Conservation (phyloP, 1,284 basidiomycete genomes). For the Xerocomus minutiporus region DNA sequence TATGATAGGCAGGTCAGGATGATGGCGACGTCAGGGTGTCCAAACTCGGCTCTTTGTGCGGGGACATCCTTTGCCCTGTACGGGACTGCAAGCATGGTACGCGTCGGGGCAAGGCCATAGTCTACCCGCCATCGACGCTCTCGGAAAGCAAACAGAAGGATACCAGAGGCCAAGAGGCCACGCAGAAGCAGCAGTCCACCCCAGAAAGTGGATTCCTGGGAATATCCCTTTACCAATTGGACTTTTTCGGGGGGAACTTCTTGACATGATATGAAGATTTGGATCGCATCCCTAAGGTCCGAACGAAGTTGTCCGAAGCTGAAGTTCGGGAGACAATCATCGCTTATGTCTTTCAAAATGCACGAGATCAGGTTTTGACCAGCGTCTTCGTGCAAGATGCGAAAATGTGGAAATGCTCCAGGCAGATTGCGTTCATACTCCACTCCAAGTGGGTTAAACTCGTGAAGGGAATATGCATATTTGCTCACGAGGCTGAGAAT, state of each 20-base stretch:
- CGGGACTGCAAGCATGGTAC: background rate
- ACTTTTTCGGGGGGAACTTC: background rate
- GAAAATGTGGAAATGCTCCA: background rate
- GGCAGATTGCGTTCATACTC: background rate
- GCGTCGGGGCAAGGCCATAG: background rate
- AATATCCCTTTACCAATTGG: background rate
- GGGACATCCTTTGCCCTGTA: slow-evolving; percentile 1
- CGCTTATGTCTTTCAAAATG: background rate
- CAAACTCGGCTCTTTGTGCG: background rate
- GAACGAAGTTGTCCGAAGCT: background rate
- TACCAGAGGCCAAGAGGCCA: background rate
- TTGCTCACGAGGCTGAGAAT: background rate
- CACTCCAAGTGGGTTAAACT: background rate
- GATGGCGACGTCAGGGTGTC: background rate
- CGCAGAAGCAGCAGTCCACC: background rate
- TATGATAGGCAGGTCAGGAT: slow-evolving; percentile 45
- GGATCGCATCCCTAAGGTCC: background rate
- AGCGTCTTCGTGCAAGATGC: background rate
- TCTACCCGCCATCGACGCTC: slow-evolving; percentile 1
- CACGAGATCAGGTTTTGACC: background rate
- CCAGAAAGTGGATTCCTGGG: background rate
- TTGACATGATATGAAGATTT: background rate
- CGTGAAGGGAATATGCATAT: background rate
- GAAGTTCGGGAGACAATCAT: background rate
- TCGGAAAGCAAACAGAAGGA: background rate